Percentiles rank a stretch among this genome's conserved stretches.
These are phyloP conservation scores for Fistulinella prunicolor DNA, from an alignment of 768 basidiomycete genomes.

Conservation along the genomic window DNA sequence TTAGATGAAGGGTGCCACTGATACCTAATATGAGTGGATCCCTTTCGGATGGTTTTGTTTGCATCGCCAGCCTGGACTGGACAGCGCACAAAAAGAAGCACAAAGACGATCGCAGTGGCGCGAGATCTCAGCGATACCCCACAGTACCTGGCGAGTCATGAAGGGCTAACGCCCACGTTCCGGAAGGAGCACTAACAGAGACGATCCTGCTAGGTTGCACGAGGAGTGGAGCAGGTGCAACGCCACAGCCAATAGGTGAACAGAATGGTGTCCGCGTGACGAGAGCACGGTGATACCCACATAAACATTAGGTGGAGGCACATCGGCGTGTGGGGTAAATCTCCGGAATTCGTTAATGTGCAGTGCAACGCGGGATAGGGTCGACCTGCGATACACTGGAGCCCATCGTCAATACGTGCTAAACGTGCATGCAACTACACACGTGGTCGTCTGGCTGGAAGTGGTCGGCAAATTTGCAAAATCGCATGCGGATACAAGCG, in stretches of 20 bases:
- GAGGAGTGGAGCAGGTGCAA: constrained; percentile 16
- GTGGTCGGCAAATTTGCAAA: constrained; percentile 14
- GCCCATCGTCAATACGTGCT: constrained; percentile 5
- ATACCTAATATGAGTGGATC: constrained; percentile 8
- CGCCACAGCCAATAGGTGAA: neutral
- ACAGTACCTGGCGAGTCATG: constrained; percentile 11
- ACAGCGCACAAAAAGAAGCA: neutral
- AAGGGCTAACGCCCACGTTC: constrained; percentile 4
- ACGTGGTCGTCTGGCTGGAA: neutral
- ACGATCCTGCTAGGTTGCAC: constrained; percentile 9
- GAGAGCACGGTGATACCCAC: neutral
- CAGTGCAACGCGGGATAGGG: constrained; percentile 2
- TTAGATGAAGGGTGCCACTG: constrained; percentile 11
- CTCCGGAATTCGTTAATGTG: constrained; percentile 1
- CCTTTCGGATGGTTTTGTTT: neutral
- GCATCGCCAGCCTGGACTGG: neutral
- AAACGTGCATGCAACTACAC: constrained; percentile 6
- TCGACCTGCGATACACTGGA: neutral
- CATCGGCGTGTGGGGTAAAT: constrained; percentile 18
- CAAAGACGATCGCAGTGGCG: constrained; percentile 11
- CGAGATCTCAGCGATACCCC: constrained; percentile 25
- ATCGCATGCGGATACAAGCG: constrained; percentile 11
- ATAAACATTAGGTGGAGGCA: neutral
- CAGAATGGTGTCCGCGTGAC: constrained; percentile 1
- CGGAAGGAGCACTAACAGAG: constrained; percentile 11